Evolutionary conservation across 805 yeast genomes (phyloP).

Genomic region (Teunomyces cretensis): DNA sequence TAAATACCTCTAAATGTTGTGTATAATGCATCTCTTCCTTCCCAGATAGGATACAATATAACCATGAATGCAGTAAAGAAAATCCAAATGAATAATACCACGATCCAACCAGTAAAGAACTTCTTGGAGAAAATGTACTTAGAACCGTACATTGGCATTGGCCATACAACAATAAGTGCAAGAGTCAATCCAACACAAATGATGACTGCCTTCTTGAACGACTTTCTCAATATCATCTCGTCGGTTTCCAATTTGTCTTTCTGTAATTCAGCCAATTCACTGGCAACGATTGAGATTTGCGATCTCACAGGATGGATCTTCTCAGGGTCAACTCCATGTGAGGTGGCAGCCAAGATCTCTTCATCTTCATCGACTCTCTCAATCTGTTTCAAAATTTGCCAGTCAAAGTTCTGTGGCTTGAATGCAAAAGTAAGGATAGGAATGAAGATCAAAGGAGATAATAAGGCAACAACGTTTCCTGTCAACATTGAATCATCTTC

Average conservation of each 20-base stretch:
- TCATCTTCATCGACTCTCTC: slow-evolving; percentile 70
- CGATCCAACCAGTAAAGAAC: slow-evolving; percentile 89
- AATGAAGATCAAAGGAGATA: slow-evolving; percentile 65
- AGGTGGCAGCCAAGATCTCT: slow-evolving; percentile 49
- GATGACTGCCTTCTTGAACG: slow-evolving; percentile 60
- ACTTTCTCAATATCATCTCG: slow-evolving; percentile 47
- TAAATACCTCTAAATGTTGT: slow-evolving; percentile 73
- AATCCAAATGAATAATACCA: slow-evolving; percentile 79
- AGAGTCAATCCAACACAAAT: slow-evolving; percentile 63
- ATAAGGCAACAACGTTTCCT: slow-evolving; percentile 82
- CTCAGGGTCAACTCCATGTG: slow-evolving; percentile 17
- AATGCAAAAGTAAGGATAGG: slow-evolving; percentile 65
- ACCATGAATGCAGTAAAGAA: slow-evolving; percentile 66
- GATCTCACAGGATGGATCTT: slow-evolving; percentile 37
- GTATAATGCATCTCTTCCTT: slow-evolving; percentile 67
- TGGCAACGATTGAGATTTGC: slow-evolving; percentile 38
- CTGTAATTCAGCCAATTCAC: slow-evolving; percentile 30
- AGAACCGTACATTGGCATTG: slow-evolving; percentile 92
- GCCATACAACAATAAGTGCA: slow-evolving; percentile 74
- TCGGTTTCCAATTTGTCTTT: slow-evolving; percentile 45
- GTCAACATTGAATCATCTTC: slow-evolving; percentile 85
- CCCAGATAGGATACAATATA: slow-evolving; percentile 66
- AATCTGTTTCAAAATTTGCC: slow-evolving; percentile 59
- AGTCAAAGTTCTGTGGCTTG: slow-evolving; percentile 74
- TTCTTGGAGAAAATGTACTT: slow-evolving; percentile 69